Base-by-base conservation (phyloP, 2,329 filamentous ascomycete genomes). In the Pseudogymnoascus sp. region DNA sequence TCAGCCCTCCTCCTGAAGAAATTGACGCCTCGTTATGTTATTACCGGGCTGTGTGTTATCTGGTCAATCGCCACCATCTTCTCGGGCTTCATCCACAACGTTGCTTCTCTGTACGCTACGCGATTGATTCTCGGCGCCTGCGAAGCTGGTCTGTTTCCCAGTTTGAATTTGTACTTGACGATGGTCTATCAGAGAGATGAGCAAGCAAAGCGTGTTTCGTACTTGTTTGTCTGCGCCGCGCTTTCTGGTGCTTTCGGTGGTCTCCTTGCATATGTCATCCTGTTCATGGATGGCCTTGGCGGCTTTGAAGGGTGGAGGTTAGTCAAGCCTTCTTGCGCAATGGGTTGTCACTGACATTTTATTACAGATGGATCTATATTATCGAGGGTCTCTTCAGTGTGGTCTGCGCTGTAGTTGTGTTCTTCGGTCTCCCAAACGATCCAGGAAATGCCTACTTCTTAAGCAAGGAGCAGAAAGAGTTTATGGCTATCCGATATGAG, bases 121-220 rank as follows among this genome's bases (percentile, higher is more conserved):
- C 2, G 74, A 72, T 56, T 56, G 46, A 56, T 60, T 37, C 59
- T 60, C 5, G 59, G 59, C 2, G 38, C 38, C 11, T 60, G 34
- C 5, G 59, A 60, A 5, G 59, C 34, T 28, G 59, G 59, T 21
- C 38, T 60, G 3, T 42, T 60, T 62, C 79, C 79, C 0, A 77
- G 78, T 0, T 71, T 80, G 12, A 77, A 79, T 23, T 74, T 77
- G 67, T 80, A 78, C 65, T 68, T 80, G 3, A 77, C 78, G 3
- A 82, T 83, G 66, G 83, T 81, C 77, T 84, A 84, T 68, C 79
- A 80, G 23, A 76, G 78, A 5, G 77, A 80, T 1, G 82, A 85
- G 69, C 75, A 80, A 16, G 80, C 79, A 1, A 77, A 80, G 11
- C 76, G 83, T 1, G 79, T 83, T 6, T 82, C 81, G 0, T 77